Conservation (phyloP, 306 rosid species). For the Vigna reflexopilosa region DNA sequence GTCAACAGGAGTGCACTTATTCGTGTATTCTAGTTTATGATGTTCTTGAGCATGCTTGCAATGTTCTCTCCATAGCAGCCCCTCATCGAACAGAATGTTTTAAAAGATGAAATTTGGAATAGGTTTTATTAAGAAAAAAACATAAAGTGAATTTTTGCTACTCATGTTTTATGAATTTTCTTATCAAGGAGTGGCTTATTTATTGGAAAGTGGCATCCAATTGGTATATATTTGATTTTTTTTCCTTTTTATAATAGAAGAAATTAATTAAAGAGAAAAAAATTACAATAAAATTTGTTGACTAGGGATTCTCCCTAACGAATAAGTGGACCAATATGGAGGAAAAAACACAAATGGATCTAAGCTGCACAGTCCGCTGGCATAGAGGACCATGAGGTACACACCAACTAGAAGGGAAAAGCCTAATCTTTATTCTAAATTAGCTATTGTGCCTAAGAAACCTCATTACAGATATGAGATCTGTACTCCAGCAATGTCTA, state of each 20-base stretch:
- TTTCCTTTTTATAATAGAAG: too few relatives aligned
- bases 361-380: too few relatives aligned
- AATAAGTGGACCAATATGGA: too few relatives aligned
- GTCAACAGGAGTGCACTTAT: constrained; percentile 5
- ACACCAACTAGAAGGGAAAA: neutral
- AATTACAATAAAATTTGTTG: too few relatives aligned
- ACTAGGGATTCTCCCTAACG: too few relatives aligned
- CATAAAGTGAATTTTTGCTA: neutral
- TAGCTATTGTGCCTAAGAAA: neutral
- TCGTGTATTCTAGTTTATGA: constrained; percentile 29
- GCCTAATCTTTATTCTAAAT: neutral
- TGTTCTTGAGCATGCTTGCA: constrained; percentile 40
- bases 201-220: too few relatives aligned
- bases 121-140: neutral
- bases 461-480: neutral
- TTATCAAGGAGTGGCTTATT: too few relatives aligned
- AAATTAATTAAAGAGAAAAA: too few relatives aligned
- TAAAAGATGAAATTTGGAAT: constrained; percentile 22
- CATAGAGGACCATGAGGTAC: too few relatives aligned
- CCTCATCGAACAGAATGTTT: constrained; percentile 25
- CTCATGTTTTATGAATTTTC: too few relatives aligned
- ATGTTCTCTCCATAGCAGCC: neutral
- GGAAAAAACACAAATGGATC: too few relatives aligned
- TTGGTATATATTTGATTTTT: too few relatives aligned
- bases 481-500: neutral